These are phyloP conservation scores for Penicillium nordicum DNA, from an alignment of 2,329 filamentous ascomycete genomes.

Conservation along the genomic window DNA sequence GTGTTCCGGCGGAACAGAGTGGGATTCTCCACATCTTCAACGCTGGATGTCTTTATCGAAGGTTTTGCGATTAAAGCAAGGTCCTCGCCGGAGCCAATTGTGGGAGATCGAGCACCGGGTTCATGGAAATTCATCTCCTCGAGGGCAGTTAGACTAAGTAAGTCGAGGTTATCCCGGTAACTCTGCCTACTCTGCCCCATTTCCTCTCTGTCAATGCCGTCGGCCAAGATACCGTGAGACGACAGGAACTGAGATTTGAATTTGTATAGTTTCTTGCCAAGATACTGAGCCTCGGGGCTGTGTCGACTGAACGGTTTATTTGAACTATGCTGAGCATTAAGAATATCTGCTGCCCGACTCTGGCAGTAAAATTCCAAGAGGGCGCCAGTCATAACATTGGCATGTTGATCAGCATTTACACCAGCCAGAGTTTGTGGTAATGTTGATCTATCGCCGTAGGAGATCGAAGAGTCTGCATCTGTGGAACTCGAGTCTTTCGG, in stretches of 20 bases:
- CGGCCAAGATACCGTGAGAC: conserved; percentile 40
- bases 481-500: conserved; percentile 4
- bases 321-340: conserved; percentile 40
- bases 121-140: conserved; percentile 34
- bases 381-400: conserved; percentile 43
- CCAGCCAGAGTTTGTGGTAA: conserved; percentile 27
- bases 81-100: conserved; percentile 23
- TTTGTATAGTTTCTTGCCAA: conserved; percentile 43
- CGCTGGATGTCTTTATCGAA: conserved; percentile 10
- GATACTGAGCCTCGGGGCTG: conserved; percentile 41
- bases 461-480: conserved; percentile 16
- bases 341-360: conserved; percentile 43
- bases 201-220: conserved; percentile 40
- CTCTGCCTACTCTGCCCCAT: conserved; percentile 35
- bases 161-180: conserved; percentile 45
- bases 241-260: conserved; percentile 44
- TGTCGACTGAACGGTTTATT: conserved; percentile 37
- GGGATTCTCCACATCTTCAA: conserved; percentile 14
- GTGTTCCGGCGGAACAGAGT: conserved; percentile 12
- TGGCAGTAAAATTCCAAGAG: conserved; percentile 46
- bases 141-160: conserved; percentile 38
- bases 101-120: conserved; percentile 12
- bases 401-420: conserved; percentile 36
- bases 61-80: conserved; percentile 22
- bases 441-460: conserved; percentile 17